A percentile compares a stretch with the other conserved stretches of the same genome.
phyloP scores from a whole-genome alignment of 2,329 filamentous ascomycete species.

The Penicillium capsulatum region DNA sequence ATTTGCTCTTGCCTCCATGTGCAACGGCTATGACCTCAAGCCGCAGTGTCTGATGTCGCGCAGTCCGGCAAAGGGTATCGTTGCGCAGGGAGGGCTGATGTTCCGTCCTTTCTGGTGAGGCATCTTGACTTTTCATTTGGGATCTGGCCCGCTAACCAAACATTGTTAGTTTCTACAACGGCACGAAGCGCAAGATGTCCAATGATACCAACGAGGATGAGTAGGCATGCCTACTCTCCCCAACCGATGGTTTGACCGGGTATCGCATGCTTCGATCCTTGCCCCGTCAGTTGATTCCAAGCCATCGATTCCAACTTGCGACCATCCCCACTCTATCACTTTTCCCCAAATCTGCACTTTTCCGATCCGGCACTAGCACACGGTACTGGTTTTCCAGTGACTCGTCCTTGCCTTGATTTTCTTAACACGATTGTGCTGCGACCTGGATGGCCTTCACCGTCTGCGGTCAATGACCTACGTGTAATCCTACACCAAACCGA shows the following conservation, averaged over 20 bases:
- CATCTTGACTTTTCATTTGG: not conserved
- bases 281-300: too few species aligned
- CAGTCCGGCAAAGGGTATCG: slow-evolving; percentile 50
- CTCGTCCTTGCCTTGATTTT: too few species aligned
- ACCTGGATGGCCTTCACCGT: too few species aligned
- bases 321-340: too few species aligned
- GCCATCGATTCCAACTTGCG: not conserved
- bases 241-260: too few species aligned
- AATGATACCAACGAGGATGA: not conserved
- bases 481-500: too few species aligned
- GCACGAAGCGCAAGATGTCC: not conserved
- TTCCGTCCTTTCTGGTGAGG: slow-evolving; percentile 26
- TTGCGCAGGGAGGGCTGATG: slow-evolving; percentile 47
- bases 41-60: slow-evolving; percentile 88
- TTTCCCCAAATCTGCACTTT: not conserved
- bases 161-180: not conserved
- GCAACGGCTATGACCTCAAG: slow-evolving; percentile 66
- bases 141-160: not conserved
- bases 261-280: too few species aligned
- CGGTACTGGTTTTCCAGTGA: too few species aligned
- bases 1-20: slow-evolving; percentile 83
- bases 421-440: too few species aligned
- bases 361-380: not conserved
- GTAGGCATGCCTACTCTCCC: not conserved
- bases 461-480: too few species aligned